Evolutionary conservation across 345 rosid species (phyloP).

Genomic region (Anastatica hierochuntica): DNA sequence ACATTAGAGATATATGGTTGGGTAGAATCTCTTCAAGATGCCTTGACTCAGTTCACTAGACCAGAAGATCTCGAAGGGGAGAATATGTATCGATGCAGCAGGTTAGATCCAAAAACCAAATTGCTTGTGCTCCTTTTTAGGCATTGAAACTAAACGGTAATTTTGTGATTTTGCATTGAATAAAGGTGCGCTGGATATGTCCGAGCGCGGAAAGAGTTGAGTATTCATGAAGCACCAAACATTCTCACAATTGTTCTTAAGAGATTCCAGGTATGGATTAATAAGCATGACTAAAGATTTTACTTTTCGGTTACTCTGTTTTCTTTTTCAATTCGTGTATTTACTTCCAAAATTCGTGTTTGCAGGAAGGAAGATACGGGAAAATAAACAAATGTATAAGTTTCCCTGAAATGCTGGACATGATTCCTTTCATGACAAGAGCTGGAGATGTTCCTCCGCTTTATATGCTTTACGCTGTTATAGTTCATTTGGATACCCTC

Average conservation of each 20-base stretch:
- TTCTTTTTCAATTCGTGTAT: background rate
- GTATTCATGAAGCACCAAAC: conserved; percentile 79
- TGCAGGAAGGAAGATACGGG: conserved; percentile 75
- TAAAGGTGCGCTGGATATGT: conserved; percentile 77
- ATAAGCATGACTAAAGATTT: background rate
- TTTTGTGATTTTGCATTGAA: background rate
- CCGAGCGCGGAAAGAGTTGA: conserved; percentile 65
- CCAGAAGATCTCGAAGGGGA: conserved; percentile 84
- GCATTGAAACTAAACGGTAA: background rate
- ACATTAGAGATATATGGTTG: conserved; percentile 74
- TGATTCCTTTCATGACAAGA: conserved; percentile 74
- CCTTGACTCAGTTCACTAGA: conserved; percentile 68
- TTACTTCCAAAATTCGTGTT: background rate
- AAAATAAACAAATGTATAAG: conserved; percentile 65
- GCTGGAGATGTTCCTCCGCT: conserved; percentile 62
- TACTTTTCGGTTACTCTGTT: background rate
- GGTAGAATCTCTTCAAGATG: conserved; percentile 79
- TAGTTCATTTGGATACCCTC: conserved; percentile 78
- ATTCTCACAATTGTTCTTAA: conserved; percentile 79
- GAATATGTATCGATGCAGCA: conserved; percentile 86
- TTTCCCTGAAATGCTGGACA: conserved; percentile 78
- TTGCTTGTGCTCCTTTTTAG: background rate
- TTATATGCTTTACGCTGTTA: conserved; percentile 64
- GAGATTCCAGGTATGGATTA: conserved; percentile 61
- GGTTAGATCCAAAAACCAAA: conserved; percentile 29